Evolutionary conservation across 1,139 yeast species (phyloP), one percentile per base, ranked within the genome.

Genomic region (Suhomyces maxii): DNA sequence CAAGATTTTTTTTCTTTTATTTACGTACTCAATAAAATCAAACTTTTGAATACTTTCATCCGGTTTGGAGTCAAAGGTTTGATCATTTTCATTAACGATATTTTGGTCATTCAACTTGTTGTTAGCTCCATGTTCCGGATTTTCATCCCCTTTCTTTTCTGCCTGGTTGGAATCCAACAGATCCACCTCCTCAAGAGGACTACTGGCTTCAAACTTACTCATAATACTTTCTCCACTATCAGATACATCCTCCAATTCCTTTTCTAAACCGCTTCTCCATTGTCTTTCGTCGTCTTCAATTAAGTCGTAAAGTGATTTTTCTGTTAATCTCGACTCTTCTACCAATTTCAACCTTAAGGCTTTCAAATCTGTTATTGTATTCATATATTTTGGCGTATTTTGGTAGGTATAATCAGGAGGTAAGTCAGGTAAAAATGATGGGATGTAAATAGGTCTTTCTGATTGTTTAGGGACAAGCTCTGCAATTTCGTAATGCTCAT

Each of bases 331-430:
- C 28, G 95, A 87, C 62, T 91, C 97, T 48, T 83, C 84, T 3
- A 88, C 93, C 45, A 90, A 70, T 56, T 80, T 79, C 48, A 86
- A 78, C 51, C 95, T 71, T 43, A 91, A 75, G 48, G 79, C 72
- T 51, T 86, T 80, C 55, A 91, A 89, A 60, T 89, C 95, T 0
- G 84, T 79, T n/a, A 84, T 67, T 14, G 85, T 73, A 30, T 80
- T 72, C 52, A 82, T 76, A 60, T 74, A 89, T 50, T 77, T 76
- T 0, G 96, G 86, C 0, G 97, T 87, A 44, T 82, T 77, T 64
- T 82, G 83, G 61, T 86, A 91, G 0, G 98, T 91, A 64, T 90
- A 95, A 58, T 89, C 96, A 0, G 98, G 97, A 1, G 98, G 98
- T 34, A 90, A 73, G 23, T 82, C 83, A 0, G 98, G 98, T 58